These are phyloP conservation scores for Protomyces inundatus DNA, from an alignment of 1,139 yeast genomes.

Conservation along the genomic window DNA sequence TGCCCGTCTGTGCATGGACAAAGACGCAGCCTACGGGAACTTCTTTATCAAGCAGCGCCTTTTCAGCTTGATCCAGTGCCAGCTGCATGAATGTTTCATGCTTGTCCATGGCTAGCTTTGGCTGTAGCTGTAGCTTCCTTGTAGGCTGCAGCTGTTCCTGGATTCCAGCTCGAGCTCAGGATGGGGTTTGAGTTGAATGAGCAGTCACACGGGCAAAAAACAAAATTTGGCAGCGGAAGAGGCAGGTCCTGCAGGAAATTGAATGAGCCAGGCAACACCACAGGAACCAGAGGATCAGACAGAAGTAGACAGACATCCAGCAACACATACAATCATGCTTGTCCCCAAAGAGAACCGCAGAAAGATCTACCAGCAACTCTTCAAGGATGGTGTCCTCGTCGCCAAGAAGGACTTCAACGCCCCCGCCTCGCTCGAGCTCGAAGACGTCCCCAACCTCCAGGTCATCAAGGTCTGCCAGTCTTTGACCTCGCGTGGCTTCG, in stretches of 20 bases:
- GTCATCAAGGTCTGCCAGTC: conserved; percentile 99
- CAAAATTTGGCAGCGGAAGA: not conserved
- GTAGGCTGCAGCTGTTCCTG: not conserved
- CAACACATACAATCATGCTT: conserved; percentile 4
- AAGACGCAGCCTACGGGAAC: conserved; percentile 73
- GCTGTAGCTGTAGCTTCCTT: not conserved
- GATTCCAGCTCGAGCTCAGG: not conserved
- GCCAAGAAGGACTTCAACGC: conserved; percentile 68
- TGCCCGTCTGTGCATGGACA: conserved; percentile 44
- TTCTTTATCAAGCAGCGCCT: conserved; percentile 54
- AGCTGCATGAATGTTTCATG: conserved; percentile 1
- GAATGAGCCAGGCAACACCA: not conserved
- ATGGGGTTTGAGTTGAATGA: not conserved
- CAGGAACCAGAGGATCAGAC: not conserved
- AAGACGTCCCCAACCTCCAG: conserved; percentile 56
- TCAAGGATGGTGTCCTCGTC: conserved; percentile 30
- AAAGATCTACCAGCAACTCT: conserved; percentile 28
- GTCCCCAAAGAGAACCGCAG: conserved; percentile 30
- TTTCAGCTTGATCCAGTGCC: conserved; percentile 44
- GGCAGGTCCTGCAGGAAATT: not conserved
- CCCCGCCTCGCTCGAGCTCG: conserved; percentile 83
- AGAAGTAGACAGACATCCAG: not conserved
- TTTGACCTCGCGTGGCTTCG: conserved; percentile 97
- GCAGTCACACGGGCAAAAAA: not conserved
- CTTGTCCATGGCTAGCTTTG: not conserved